Conservation (phyloP, 129 eudicot species). For the Pulicaria dysenterica region DNA sequence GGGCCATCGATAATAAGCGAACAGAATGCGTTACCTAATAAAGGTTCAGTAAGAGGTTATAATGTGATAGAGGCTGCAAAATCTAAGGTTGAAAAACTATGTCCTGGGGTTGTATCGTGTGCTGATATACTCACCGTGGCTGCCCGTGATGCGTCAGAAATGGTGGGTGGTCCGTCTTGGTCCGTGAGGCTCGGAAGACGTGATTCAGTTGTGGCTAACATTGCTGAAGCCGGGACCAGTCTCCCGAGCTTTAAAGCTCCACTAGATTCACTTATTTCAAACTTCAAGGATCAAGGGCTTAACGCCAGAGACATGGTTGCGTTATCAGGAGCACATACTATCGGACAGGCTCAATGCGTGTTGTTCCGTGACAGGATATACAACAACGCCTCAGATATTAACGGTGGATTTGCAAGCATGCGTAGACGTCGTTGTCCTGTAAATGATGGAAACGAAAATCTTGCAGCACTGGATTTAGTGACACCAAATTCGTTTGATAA, state of each 20-base stretch:
- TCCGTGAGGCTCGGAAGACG: conserved; percentile 62
- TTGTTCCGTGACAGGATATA: conserved; percentile 61
- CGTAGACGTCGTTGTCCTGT: conserved; percentile 52
- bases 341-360: conserved; percentile 66
- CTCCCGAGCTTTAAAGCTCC: conserved; percentile 53
- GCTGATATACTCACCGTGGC: conserved; percentile 67
- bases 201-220: conserved; percentile 66
- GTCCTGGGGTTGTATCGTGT: conserved; percentile 69
- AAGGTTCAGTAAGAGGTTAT: conserved; percentile 50
- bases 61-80: conserved; percentile 49
- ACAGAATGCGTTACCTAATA: conserved; percentile 35
- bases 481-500: conserved; percentile 56
- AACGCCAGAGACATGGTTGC: conserved; percentile 69
- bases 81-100: conserved; percentile 48
- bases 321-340: conserved; percentile 71
- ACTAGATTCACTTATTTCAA: conserved; percentile 52
- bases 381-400: conserved; percentile 59
- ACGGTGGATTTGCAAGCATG: conserved; percentile 45
- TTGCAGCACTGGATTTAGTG: conserved; percentile 58
- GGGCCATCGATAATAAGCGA: conserved; percentile 24
- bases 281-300: conserved; percentile 50
- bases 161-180: conserved; percentile 83
- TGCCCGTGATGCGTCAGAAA: conserved; percentile 64
- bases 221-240: conserved; percentile 44
- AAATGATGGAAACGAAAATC: conserved; percentile 47